Conservation (phyloP, 2,329 filamentous ascomycete species). For the Neoarthrinium moseri region DNA sequence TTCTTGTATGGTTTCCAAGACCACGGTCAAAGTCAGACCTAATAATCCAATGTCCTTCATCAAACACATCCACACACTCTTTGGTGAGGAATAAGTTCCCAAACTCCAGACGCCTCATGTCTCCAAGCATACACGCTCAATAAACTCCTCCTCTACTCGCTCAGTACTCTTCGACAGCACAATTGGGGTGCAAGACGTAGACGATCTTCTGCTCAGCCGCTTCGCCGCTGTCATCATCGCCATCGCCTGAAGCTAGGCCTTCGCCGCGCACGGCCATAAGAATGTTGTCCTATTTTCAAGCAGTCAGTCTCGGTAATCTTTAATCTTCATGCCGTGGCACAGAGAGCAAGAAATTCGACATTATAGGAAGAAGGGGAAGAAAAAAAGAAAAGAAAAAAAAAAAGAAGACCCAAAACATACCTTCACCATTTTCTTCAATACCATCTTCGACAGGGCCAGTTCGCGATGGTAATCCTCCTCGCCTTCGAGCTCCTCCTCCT, state of each 20-base stretch:
- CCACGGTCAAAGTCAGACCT: no score
- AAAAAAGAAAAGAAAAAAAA: constrained; percentile 3
- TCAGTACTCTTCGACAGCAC: constrained; percentile 68
- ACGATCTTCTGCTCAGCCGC: constrained; percentile 55
- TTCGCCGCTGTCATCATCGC: constrained; percentile 41
- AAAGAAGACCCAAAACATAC: no score
- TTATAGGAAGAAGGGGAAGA: neutral
- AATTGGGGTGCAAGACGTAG: constrained; percentile 94
- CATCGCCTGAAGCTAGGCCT: constrained; percentile 37
- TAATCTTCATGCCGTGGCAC: no score
- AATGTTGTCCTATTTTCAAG: constrained; percentile 69
- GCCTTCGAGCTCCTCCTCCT: constrained; percentile 76
- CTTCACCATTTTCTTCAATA: constrained; percentile 95
- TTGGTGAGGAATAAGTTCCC: no score
- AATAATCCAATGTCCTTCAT: no score
- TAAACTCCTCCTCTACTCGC: no score
- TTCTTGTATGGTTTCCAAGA: no score
- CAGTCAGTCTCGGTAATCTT: neutral
- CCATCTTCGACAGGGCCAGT: constrained; percentile 49
- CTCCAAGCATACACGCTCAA: no score
- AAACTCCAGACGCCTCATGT: no score
- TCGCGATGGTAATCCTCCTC: constrained; percentile 82
- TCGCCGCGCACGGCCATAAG: constrained; percentile 75
- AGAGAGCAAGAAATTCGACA: no score
- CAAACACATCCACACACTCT: no score